A percentile compares a stretch with the other conserved stretches of the same genome.
Evolutionary conservation across 257 asterid species (phyloP).

Genomic region (Solanum phureja): DNA sequence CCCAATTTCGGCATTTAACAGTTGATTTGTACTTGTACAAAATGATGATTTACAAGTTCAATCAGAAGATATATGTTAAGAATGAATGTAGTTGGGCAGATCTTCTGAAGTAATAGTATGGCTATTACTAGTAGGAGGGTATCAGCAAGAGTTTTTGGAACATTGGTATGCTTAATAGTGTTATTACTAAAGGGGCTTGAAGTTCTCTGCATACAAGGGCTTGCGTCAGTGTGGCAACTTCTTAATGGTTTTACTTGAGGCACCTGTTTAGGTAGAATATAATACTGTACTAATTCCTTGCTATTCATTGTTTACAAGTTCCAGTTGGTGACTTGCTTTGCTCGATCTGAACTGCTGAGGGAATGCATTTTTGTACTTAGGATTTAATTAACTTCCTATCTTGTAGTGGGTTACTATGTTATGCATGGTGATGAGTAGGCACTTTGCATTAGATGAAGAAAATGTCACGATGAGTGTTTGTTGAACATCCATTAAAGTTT

Average conservation of each 20-base stretch:
- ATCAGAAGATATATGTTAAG: neutral
- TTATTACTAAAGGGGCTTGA: neutral
- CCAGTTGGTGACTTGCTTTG: neutral
- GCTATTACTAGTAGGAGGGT: neutral
- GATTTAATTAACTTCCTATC: neutral
- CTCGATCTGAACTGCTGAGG: neutral
- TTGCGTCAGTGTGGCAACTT: neutral
- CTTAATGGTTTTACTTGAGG: neutral
- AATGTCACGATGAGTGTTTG: conserved; percentile 25
- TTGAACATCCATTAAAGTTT: conserved; percentile 18
- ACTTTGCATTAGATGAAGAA: conserved; percentile 24
- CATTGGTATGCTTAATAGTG: neutral
- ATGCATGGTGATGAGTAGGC: conserved; percentile 7
- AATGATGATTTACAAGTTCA: neutral
- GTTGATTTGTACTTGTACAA: neutral
- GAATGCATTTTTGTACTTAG: neutral
- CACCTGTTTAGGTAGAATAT: neutral
- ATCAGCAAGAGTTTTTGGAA: neutral
- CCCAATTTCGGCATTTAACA: neutral
- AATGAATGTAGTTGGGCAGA: neutral
- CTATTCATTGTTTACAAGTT: neutral
- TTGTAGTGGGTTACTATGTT: conserved; percentile 13
- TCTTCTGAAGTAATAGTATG: neutral
- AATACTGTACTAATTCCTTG: neutral
- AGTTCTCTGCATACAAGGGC: neutral